phyloP scores from a whole-genome alignment of 2,329 filamentous ascomycete species.

The Calonectria hongkongensis region DNA sequence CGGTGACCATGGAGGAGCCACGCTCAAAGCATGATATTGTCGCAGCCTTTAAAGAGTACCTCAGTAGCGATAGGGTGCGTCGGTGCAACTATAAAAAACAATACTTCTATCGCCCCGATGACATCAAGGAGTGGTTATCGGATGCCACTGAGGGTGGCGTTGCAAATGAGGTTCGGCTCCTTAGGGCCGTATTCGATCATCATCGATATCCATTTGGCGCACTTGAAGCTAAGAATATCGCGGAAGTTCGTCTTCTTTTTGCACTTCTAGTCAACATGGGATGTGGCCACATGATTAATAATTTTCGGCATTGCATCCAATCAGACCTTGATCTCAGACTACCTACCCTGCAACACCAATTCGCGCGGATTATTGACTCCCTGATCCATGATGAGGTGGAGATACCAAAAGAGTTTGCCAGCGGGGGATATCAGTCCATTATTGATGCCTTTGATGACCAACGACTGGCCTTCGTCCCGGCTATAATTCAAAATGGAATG shows the following conservation, averaged over 20 bases:
- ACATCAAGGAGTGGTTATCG: no score
- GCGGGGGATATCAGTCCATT: not conserved
- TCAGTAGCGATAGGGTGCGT: no score
- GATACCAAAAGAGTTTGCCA: not conserved
- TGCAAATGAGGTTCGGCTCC: not conserved
- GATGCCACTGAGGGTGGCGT: conserved; percentile 7
- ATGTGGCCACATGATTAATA: conserved; percentile 28
- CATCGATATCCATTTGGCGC: not conserved
- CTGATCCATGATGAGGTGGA: not conserved
- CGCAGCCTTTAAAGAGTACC: no score
- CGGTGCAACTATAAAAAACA: no score
- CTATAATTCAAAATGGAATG: not conserved
- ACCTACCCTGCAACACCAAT: not conserved
- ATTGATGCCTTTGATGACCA: conserved; percentile 16
- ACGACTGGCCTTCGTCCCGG: conserved; percentile 17
- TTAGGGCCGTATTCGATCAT: not conserved
- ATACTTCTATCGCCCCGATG: no score
- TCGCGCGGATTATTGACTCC: not conserved
- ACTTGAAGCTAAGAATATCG: not conserved
- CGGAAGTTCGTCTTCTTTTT: not conserved
- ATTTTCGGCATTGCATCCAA: not conserved
- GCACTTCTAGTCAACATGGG: conserved; percentile 24
- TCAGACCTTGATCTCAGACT: not conserved
- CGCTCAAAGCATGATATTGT: no score
- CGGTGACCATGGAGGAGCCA: no score